Conservation (phyloP, 164 flowering plant species). For the Piper betle region DNA sequence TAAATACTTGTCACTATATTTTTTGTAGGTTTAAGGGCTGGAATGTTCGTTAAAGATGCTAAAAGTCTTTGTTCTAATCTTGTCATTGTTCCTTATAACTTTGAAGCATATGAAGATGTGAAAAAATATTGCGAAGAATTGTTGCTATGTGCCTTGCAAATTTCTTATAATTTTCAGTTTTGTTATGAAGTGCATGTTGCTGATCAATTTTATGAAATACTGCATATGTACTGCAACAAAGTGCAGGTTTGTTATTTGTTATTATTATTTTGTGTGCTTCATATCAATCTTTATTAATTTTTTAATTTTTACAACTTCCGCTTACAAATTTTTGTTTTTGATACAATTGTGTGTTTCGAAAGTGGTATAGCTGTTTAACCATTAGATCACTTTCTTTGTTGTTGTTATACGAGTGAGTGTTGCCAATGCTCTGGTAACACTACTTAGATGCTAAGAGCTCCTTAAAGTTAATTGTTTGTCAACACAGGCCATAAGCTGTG, state of each 20-base stretch:
- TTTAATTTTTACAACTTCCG: too few species aligned
- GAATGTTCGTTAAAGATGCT: conserved; percentile 93
- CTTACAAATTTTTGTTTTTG: too few species aligned
- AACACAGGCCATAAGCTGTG: conserved; percentile 89
- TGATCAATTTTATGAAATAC: conserved; percentile 74
- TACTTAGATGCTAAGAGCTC: not conserved
- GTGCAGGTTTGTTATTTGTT: conserved; percentile 53
- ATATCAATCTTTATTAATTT: not conserved
- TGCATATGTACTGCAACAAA: conserved; percentile 80
- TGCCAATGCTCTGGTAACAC: not conserved
- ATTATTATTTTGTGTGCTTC: not conserved
- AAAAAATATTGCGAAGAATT: not conserved
- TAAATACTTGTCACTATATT: not conserved
- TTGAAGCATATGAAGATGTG: conserved; percentile 89
- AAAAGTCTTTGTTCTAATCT: conserved; percentile 88
- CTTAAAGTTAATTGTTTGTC: conserved; percentile 1
- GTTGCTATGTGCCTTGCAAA: not conserved
- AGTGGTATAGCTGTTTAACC: not conserved
- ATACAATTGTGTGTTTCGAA: not conserved
- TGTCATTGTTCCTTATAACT: conserved; percentile 75
- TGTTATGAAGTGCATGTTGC: conserved; percentile 57
- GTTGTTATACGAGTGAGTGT: not conserved
- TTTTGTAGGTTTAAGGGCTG: conserved; percentile 68
- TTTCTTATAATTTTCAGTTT: not conserved
- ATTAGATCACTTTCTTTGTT: conserved; percentile 2